Percentiles rank a stretch among this genome's conserved stretches.
phyloP scores from a whole-genome alignment of 106 monocot genomes.

The Alisma plantagoaquatica region DNA sequence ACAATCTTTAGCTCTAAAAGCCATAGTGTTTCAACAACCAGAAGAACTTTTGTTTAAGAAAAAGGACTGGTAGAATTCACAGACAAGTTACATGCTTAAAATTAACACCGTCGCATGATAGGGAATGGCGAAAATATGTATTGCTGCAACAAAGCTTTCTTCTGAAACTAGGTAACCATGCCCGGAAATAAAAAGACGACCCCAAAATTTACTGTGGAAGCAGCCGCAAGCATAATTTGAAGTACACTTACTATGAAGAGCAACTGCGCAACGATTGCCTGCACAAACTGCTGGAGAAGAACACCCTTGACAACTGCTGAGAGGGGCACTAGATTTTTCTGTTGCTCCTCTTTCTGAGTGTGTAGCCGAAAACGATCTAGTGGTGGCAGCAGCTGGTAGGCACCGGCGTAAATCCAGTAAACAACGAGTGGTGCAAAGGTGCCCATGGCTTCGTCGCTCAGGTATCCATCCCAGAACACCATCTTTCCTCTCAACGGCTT shows the following conservation, averaged over 20 bases:
- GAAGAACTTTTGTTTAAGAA: too few species aligned
- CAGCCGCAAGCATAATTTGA: background rate
- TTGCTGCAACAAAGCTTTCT: background rate
- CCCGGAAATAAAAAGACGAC: background rate
- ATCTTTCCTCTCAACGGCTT: conserved; percentile 27
- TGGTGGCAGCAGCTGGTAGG: conserved; percentile 52
- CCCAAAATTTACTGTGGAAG: too few species aligned
- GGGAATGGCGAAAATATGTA: background rate
- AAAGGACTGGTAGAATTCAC: too few species aligned
- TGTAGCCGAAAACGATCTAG: conserved; percentile 59
- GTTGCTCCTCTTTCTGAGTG: conserved; percentile 49
- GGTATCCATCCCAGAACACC: conserved; percentile 66
- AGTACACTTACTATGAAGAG: conserved; percentile 56
- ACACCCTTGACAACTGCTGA: conserved; percentile 54
- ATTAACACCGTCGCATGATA: too few species aligned
- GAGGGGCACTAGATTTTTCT: conserved; percentile 55
- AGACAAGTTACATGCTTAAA: too few species aligned
- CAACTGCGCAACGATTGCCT: conserved; percentile 38
- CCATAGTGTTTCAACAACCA: too few species aligned
- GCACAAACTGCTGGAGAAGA: conserved; percentile 59
- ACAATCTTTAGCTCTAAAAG: too few species aligned
- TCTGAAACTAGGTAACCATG: background rate
- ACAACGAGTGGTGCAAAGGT: conserved; percentile 68
- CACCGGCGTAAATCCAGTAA: conserved; percentile 81
- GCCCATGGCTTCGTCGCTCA: conserved; percentile 70